Evolutionary conservation across 2,329 filamentous ascomycete genomes (phyloP).

Genomic region (Bipolaris victoriae): DNA sequence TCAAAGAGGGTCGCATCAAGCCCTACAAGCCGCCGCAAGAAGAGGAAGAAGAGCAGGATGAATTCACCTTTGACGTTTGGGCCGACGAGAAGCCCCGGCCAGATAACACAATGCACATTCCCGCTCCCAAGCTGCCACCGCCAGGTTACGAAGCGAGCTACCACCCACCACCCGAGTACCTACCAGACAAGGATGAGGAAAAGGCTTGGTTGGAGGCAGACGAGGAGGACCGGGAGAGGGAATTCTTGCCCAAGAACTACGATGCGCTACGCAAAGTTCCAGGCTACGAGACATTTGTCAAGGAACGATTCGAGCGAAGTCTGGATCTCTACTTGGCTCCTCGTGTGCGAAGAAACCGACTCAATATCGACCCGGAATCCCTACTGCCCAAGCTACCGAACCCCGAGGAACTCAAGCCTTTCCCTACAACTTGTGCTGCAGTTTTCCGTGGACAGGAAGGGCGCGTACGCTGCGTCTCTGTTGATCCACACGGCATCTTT

Average conservation of each 20-base stretch:
- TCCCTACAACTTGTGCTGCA: conserved; percentile 87
- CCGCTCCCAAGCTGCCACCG: conserved; percentile 89
- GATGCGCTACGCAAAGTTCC: conserved; percentile 88
- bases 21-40: conserved; percentile 83
- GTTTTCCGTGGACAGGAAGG: conserved; percentile 89
- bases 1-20: conserved; percentile 89
- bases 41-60: conserved; percentile 73
- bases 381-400: conserved; percentile 90
- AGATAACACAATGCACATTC: conserved; percentile 91
- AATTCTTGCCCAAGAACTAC: conserved; percentile 83
- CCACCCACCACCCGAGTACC: conserved; percentile 92
- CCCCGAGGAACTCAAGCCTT: conserved; percentile 91
- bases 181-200: conserved; percentile 84
- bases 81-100: conserved; percentile 84
- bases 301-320: conserved; percentile 95
- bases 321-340: conserved; percentile 95
- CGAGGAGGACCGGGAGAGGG: conserved; percentile 87
- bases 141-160: conserved; percentile 96
- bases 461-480: conserved; percentile 79
- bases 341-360: conserved; percentile 85
- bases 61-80: conserved; percentile 84
- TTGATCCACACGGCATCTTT: conserved; percentile 85
- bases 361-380: conserved; percentile 95
- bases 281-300: conserved; percentile 86
- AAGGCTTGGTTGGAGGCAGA: conserved; percentile 84